Evolutionary conservation across 2,329 filamentous ascomycete genomes (phyloP).

Genomic region (Aspergillus unguis): DNA sequence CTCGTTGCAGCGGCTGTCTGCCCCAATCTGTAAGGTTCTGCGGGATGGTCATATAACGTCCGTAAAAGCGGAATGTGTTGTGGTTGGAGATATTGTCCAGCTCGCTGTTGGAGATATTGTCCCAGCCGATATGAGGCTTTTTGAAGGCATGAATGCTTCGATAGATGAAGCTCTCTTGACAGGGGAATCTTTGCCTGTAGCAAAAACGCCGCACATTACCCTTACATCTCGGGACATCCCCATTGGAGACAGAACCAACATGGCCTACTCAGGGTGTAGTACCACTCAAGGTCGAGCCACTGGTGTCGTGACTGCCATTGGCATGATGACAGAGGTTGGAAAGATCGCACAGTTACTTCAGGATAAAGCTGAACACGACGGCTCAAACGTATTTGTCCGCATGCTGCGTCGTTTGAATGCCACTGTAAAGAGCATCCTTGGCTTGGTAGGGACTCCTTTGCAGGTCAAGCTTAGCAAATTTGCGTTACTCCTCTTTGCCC

Average conservation of each 20-base stretch:
- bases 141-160: slow-evolving; percentile 66
- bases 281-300: slow-evolving; percentile 59
- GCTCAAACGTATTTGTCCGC: slow-evolving; percentile 22
- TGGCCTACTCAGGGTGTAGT: slow-evolving; percentile 59
- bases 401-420: slow-evolving; percentile 42
- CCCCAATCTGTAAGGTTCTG: slow-evolving; percentile 55
- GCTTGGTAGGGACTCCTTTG: slow-evolving; percentile 68
- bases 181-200: slow-evolving; percentile 60
- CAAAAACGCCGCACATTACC: slow-evolving; percentile 45
- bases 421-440: slow-evolving; percentile 50
- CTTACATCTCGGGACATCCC: slow-evolving; percentile 26
- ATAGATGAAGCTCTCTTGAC: slow-evolving; percentile 66
- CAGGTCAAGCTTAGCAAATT: slow-evolving; percentile 84
- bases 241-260: slow-evolving; percentile 58
- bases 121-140: slow-evolving; percentile 55
- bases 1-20: slow-evolving; percentile 53
- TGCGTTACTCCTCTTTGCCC: slow-evolving; percentile 72
- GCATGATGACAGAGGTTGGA: slow-evolving; percentile 61
- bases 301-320: slow-evolving; percentile 58
- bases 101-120: slow-evolving; percentile 57
- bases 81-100: slow-evolving; percentile 56
- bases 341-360: slow-evolving; percentile 58
- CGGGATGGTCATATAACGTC: slow-evolving; percentile 54
- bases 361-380: slow-evolving; percentile 39
- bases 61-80: slow-evolving; percentile 55